Evolutionary conservation across 768 basidiomycete genomes (phyloP).

Genomic region (Termitomyces sp.): DNA sequence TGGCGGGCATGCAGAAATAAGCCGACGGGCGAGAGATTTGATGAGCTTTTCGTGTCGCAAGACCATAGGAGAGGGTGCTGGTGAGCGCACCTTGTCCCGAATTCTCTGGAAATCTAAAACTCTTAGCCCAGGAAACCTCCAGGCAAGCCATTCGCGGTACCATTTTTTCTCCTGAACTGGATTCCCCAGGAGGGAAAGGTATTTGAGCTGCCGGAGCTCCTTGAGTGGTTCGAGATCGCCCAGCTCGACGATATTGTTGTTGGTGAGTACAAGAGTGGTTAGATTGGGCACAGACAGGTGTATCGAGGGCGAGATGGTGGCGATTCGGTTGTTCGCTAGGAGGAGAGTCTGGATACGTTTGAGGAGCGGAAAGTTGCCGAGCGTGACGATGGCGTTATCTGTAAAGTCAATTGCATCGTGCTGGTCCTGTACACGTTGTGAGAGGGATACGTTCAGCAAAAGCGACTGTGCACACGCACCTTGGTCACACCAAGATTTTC

Average conservation of each 20-base stretch:
- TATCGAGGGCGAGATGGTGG: conserved; percentile 77
- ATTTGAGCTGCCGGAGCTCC: conserved; percentile 71
- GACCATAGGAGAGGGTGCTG: conserved; percentile 30
- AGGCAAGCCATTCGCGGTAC: conserved; percentile 96
- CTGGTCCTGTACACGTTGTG: conserved; percentile 60
- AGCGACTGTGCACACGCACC: conserved; percentile 40
- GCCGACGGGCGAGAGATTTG: conserved; percentile 9
- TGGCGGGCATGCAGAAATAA: conserved; percentile 11
- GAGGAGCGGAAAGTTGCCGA: conserved; percentile 85
- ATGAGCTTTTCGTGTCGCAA: conserved; percentile 23
- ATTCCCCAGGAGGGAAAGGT: conserved; percentile 74
- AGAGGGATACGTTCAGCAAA: conserved; percentile 13
- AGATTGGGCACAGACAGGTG: conserved; percentile 84
- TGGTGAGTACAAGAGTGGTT: conserved; percentile 77
- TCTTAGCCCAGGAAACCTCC: conserved; percentile 82
- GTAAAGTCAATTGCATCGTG: conserved; percentile 94
- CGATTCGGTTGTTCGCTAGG: conserved; percentile 87
- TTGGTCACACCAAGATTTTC: conserved; percentile 95
- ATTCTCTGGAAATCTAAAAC: conserved; percentile 95
- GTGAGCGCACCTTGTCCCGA: conserved; percentile 82
- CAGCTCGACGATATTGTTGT: conserved; percentile 75
- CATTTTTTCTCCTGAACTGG: conserved; percentile 90
- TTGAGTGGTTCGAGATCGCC: conserved; percentile 85
- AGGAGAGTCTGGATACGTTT: conserved; percentile 82
- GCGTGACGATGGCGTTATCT: conserved; percentile 79